Evolutionary conservation across 805 yeast genomes (phyloP), one percentile per base, ranked within the genome.

Genomic region (Naumovozyma baii): DNA sequence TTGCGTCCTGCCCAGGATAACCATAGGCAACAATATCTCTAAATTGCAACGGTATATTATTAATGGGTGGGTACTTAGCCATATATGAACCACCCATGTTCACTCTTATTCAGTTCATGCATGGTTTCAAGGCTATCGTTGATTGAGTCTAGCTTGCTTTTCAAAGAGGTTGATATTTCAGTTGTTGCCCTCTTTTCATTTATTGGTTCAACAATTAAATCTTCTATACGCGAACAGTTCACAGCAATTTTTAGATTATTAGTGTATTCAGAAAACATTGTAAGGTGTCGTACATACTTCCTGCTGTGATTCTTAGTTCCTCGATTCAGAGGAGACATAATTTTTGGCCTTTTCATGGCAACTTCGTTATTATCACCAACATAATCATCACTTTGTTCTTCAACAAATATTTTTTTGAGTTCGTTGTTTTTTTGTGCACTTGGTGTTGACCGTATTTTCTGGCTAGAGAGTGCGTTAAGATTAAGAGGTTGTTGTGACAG

Each of bases 211-310:
- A n/a, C n/a, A n/a, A n/a, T n/a, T n/a, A n/a, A n/a, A n/a, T n/a
- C n/a, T n/a, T n/a, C n/a, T n/a, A n/a, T n/a, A n/a, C n/a, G n/a
- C n/a, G n/a, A n/a, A n/a, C n/a, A n/a, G n/a, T n/a, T n/a, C n/a
- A n/a, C n/a, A n/a, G n/a, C n/a, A n/a, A n/a, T n/a, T n/a, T n/a
- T n/a, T n/a, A n/a, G n/a, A 33, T 49, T 45, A 12, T 50, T 45
- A 5, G 54, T 48, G 25, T 43, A 44, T n/a, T 44, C 47, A 4
- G 47, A 44, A 32, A 44, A 44, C 41, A 38, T 36, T 2, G 30
- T 9, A 16, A 44, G 26, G 10, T 22, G 26, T 7, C 26, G 26
- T 10, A 7, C 26, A 22, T 7, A 22, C 10, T 22, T 22, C 10
- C 26, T 22, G 10, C 10, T 22, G 10, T 22, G 26, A 10, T 22